Percentiles rank a stretch among this genome's conserved stretches.
These are phyloP conservation scores for Phaseolus coccineus DNA, from an alignment of 331 rosid species.

Conservation along the genomic window DNA sequence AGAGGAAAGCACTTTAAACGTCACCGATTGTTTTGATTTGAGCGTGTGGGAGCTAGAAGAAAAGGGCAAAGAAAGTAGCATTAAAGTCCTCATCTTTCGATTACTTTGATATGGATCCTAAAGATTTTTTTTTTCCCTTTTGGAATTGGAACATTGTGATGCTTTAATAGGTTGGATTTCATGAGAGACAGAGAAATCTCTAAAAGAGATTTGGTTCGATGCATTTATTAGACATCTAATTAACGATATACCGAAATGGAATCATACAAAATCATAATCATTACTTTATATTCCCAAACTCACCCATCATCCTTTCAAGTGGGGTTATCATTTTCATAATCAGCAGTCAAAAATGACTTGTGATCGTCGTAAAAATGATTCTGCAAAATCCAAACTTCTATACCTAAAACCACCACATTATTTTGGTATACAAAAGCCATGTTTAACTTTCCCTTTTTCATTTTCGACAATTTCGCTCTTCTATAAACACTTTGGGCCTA, in stretches of 20 bases:
- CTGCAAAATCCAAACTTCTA: constrained; percentile 8
- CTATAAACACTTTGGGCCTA: no score
- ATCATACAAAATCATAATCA: constrained; percentile 45
- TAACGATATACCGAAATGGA: constrained; percentile 38
- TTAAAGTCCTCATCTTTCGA: constrained; percentile 37
- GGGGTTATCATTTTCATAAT: constrained; percentile 14
- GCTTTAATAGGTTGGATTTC: constrained; percentile 7
- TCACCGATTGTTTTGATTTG: constrained; percentile 16
- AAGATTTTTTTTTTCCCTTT: constrained; percentile 15
- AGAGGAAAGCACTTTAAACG: constrained; percentile 12
- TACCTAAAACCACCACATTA: no score
- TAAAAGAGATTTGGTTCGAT: constrained; percentile 66
- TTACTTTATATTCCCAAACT: constrained; percentile 44
- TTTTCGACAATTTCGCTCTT: neutral
- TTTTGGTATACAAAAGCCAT: no score
- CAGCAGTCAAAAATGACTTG: constrained; percentile 31
- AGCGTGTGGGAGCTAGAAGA: constrained; percentile 18
- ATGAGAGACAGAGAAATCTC: constrained; percentile 62
- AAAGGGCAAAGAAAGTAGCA: neutral
- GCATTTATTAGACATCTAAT: constrained; percentile 42
- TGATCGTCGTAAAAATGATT: constrained; percentile 3
- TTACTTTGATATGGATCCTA: constrained; percentile 37
- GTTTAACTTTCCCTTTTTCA: neutral
- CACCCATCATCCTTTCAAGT: constrained; percentile 30
- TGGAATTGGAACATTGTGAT: constrained; percentile 39